Evolutionary conservation across 257 asterid species (phyloP), one percentile per base, ranked within the genome.

Genomic region (Penstemon newberryi): DNA sequence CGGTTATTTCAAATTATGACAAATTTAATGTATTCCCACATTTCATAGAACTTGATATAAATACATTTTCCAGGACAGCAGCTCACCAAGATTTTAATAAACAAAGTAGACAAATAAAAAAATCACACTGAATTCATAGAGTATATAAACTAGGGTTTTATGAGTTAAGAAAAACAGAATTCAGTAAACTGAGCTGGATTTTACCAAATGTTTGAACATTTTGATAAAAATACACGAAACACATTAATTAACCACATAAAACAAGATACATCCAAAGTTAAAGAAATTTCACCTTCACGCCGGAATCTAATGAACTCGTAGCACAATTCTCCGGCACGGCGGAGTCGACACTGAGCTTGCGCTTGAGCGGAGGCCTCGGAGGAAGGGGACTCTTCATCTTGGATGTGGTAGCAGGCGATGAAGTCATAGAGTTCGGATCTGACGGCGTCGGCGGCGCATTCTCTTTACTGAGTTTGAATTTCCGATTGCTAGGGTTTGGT

Each of bases 331-430:
- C 95, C 15, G 84, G 69, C 8, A 54, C 73, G 45, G 46, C 78
- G 5, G 91, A 18, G 68, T 90, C 98, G 43, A 77, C 78, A 62
- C 84, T 78, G 80, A 86, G 95, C 87, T 93, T 90, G 78, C 98
- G 82, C 81, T 88, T 86, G 70, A 88, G 90, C 19, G 95, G 93
- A 5, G 96, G 98, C 52, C 97, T 75, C 0, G 98, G 98, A 0
- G 97, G 98, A 38, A 93, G 96, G 19, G 97, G 87, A 58, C 95
- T 86, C 81, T 81, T 93, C 74, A 83, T 62, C 81, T 83, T 86
- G 67, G 71, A 64, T 25, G 33, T 25, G 33, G 33, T 25, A 1
- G 83, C 76, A 2, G 85, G 81, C 65, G 87, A 60, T 1, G 73
- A 53, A 0, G 42, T 25, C 49, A 60, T 33, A 11, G 67, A 25